Percentiles rank a stretch among this genome's conserved stretches.
Conservation (phyloP, 2,329 filamentous ascomycete genomes). For the Xylaria sp. region DNA sequence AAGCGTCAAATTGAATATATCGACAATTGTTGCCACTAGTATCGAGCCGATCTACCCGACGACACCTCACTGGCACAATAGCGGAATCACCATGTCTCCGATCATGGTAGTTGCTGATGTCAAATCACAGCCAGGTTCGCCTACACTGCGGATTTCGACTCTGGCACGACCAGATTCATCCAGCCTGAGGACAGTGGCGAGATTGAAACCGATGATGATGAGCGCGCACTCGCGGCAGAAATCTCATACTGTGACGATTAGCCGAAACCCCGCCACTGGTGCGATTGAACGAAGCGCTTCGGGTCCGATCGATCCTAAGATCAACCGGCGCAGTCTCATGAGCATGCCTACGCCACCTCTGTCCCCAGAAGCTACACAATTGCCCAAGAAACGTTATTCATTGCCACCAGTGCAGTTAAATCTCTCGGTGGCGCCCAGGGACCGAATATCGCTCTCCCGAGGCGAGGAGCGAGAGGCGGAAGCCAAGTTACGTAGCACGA, state of each 20-base stretch:
- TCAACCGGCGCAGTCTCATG: constrained; percentile 39
- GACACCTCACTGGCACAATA: constrained; percentile 18
- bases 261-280: constrained; percentile 41
- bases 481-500: constrained; percentile 24
- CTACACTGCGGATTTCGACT: constrained; percentile 26
- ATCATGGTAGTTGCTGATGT: constrained; percentile 44
- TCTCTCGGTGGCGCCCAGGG: constrained; percentile 12
- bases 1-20: constrained; percentile 29
- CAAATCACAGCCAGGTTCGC: constrained; percentile 30
- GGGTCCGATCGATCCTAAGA: constrained; percentile 25
- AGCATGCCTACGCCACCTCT: constrained; percentile 38
- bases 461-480: constrained; percentile 28
- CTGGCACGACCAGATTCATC: constrained; percentile 24
- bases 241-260: constrained; percentile 40
- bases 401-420: constrained; percentile 30
- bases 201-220: constrained; percentile 38
- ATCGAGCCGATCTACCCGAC: constrained; percentile 28
- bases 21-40: constrained; percentile 34
- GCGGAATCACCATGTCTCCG: constrained; percentile 40
- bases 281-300: constrained; percentile 37
- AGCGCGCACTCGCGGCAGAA: constrained; percentile 38
- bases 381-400: constrained; percentile 31
- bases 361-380: constrained; percentile 25
- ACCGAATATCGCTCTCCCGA: constrained; percentile 12
- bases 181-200: constrained; percentile 29